Percentiles rank a stretch among this genome's conserved stretches.
Evolutionary conservation across 2,329 filamentous ascomycete genomes (phyloP).

Genomic region (Aspergillus texensis): DNA sequence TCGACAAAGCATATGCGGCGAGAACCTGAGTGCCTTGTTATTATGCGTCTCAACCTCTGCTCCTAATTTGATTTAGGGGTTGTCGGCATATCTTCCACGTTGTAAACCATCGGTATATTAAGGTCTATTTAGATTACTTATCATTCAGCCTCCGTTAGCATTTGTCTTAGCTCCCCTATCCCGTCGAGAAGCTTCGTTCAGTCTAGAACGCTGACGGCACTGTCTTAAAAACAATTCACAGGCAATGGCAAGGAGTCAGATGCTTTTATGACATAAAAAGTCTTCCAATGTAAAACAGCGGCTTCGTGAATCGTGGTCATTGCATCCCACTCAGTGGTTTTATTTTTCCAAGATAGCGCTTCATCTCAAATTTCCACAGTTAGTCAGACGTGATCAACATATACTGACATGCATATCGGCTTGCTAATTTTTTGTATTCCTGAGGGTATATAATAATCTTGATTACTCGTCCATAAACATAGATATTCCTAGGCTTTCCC

Average conservation of each 20-base stretch:
- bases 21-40: background rate
- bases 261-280: background rate
- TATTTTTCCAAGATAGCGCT: too few species aligned
- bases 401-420: background rate
- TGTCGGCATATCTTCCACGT: background rate
- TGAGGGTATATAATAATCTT: background rate
- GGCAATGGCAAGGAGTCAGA: background rate
- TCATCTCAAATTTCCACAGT: background rate
- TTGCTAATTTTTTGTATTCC: background rate
- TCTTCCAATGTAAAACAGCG: background rate
- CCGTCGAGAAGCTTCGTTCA: background rate
- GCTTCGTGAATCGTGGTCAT: background rate
- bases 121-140: background rate
- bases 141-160: background rate
- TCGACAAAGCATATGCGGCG: background rate
- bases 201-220: background rate
- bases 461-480: background rate
- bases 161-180: background rate
- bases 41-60: background rate
- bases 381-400: too few species aligned
- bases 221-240: background rate
- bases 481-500: background rate
- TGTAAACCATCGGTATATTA: background rate
- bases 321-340: too few species aligned
- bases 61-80: background rate